Base-by-base conservation (phyloP, 2,329 filamentous ascomycete species). In the Fusarium mangiferae region DNA sequence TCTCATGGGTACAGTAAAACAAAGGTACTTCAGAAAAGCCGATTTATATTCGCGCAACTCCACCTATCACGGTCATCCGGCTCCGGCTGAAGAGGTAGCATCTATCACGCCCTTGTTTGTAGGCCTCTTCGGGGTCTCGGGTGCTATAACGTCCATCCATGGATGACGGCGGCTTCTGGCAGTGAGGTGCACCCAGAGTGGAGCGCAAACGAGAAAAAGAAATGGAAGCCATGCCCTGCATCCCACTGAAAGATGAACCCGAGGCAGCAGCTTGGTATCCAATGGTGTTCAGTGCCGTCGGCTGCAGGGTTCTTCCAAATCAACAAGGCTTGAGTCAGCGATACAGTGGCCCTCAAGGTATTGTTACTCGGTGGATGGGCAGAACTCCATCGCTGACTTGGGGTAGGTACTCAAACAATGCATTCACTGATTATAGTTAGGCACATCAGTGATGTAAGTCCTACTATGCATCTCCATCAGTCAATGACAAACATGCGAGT, bases 31-130 rank as follows among this genome's bases (percentile, higher is more conserved):
- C 49, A 59, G 55, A 66, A 72, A 64, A 77, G 76, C 78, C 79
- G 78, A 79, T 71, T 77, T 78, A 81, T 81, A 81, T 81, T 81
- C 80, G 80, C 79, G 80, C 80, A 81, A 76, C 78, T 74, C 80
- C 80, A 81, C 80, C 70, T 66, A 72, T 78, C 65, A 78, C 63
- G 69, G 75, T 65, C 52, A 45, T 69, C 58, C 67, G 71, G 75
- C 57, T 62, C 62, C 42, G 42, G 67, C 57, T 67, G 45, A 67
- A 46, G 45, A 71, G 51, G 57, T 35, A 51, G 22, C 52, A 51
- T 68, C 54, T 54, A 36, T n/a, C 26, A 28, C 13, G 35, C 51
- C 35, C 51, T 39, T 55, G 51, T 41, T 55, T 28, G 10, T 51
- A 62, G 30, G 41, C 48, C 41, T 54, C 44, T 33, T 61, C 62